Evolutionary conservation across 208 protist species (phyloP).

Genomic region (Leishmania tarentolae): DNA sequence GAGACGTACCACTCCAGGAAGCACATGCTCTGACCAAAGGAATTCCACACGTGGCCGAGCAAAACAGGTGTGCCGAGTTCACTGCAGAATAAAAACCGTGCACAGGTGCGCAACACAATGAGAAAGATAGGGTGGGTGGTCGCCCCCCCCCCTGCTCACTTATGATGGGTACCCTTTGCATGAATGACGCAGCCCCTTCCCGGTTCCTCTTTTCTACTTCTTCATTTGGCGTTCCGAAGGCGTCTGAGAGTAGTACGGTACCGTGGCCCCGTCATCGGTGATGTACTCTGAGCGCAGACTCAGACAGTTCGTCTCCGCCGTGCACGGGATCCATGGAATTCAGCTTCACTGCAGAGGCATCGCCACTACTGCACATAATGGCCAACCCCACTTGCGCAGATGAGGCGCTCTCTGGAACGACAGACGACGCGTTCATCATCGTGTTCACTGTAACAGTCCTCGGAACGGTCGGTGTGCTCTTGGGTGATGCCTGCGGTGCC

Average conservation of each 20-base stretch:
- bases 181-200: background rate
- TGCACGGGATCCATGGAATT: slow-evolving; percentile 12
- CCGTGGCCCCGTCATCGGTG: slow-evolving; percentile 13
- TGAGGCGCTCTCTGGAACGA: background rate
- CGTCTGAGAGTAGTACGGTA: slow-evolving; percentile 12
- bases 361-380: background rate
- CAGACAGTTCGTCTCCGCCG: background rate
- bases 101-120: background rate
- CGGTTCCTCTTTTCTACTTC: background rate
- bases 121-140: background rate
- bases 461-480: background rate
- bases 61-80: background rate
- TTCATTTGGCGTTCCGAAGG: background rate
- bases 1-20: background rate
- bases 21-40: background rate
- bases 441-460: background rate
- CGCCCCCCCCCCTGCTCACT: background rate
- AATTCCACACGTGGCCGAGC: background rate
- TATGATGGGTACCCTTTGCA: background rate
- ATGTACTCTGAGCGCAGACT: background rate
- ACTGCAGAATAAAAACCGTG: background rate
- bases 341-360: background rate
- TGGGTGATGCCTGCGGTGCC: background rate
- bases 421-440: background rate
- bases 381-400: slow-evolving; percentile 19